Evolutionary conservation across 83 land plant species (phyloP).

Genomic region (Picea engelmannii): DNA sequence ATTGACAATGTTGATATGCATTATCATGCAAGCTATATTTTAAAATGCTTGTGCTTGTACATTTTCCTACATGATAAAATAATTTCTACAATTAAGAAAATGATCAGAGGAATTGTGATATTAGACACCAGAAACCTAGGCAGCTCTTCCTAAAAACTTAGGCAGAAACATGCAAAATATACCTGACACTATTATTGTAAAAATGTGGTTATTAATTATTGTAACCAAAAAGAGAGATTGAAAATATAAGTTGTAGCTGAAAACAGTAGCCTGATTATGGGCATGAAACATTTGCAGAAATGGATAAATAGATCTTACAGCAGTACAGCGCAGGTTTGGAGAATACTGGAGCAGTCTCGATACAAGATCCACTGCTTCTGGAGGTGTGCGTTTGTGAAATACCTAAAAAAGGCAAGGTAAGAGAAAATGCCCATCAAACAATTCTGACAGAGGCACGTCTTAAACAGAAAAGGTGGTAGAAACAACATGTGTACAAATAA

Average conservation of each 20-base stretch:
- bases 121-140: background rate
- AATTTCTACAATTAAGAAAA: no score
- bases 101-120: no score
- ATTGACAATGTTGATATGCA: no score
- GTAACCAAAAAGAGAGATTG: background rate
- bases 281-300: background rate
- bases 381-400: constrained; percentile 63
- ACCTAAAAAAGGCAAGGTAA: constrained; percentile 29
- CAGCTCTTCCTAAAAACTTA: background rate
- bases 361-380: constrained; percentile 80
- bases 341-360: constrained; percentile 86
- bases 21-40: no score
- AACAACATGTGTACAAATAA: background rate
- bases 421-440: background rate
- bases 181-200: background rate
- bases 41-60: no score
- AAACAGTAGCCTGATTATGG: background rate
- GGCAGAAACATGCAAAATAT: background rate
- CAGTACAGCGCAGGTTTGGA: constrained; percentile 76
- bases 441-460: background rate
- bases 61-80: no score
- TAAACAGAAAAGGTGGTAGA: background rate
- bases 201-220: background rate
- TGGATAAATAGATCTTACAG: constrained; percentile 44
- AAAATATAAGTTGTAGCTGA: background rate